These are phyloP conservation scores for Penicillium odoratum DNA, from an alignment of 495 filamentous ascomycete species.

Conservation along the genomic window DNA sequence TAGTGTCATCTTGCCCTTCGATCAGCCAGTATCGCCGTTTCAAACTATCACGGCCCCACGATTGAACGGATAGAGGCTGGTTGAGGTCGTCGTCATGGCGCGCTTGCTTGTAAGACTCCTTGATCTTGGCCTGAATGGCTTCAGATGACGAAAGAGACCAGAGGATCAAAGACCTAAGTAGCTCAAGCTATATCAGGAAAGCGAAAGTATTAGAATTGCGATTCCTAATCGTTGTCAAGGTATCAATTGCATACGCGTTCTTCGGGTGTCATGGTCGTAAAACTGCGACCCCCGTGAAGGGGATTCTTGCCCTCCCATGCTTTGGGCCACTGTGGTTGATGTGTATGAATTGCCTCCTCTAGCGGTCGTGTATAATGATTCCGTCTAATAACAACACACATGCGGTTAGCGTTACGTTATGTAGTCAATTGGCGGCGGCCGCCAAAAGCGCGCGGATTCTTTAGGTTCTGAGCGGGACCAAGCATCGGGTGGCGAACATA, in stretches of 20 bases:
- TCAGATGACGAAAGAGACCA: slow-evolving; percentile 94
- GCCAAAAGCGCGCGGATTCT: slow-evolving; percentile 14
- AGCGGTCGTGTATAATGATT: slow-evolving; percentile 85
- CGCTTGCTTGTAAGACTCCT: slow-evolving; percentile 84
- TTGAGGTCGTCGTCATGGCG: slow-evolving; percentile 92
- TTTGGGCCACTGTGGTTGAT: slow-evolving; percentile 85
- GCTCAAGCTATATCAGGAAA: slow-evolving; percentile 62
- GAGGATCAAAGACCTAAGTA: slow-evolving; percentile 78
- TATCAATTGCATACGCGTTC: slow-evolving; percentile 65
- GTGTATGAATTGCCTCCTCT: slow-evolving; percentile 86
- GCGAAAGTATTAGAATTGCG: slow-evolving; percentile 21
- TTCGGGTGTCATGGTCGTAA: slow-evolving; percentile 73
- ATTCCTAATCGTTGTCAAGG: not conserved
- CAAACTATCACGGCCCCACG: slow-evolving; percentile 89
- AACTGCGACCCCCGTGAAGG: slow-evolving; percentile 72
- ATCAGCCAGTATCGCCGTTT: slow-evolving; percentile 92
- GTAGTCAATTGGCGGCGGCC: slow-evolving; percentile 12
- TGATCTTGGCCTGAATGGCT: slow-evolving; percentile 72
- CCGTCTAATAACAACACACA: slow-evolving; percentile 26
- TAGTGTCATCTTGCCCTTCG: slow-evolving; percentile 91
- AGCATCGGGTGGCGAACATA: slow-evolving; percentile 54
- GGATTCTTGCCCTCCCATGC: slow-evolving; percentile 87
- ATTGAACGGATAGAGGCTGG: slow-evolving; percentile 88
- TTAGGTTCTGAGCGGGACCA: slow-evolving; percentile 14
- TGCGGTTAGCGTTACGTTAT: slow-evolving; percentile 16